Conservation (phyloP, 495 filamentous ascomycete genomes). For the Lophium mytilinum region DNA sequence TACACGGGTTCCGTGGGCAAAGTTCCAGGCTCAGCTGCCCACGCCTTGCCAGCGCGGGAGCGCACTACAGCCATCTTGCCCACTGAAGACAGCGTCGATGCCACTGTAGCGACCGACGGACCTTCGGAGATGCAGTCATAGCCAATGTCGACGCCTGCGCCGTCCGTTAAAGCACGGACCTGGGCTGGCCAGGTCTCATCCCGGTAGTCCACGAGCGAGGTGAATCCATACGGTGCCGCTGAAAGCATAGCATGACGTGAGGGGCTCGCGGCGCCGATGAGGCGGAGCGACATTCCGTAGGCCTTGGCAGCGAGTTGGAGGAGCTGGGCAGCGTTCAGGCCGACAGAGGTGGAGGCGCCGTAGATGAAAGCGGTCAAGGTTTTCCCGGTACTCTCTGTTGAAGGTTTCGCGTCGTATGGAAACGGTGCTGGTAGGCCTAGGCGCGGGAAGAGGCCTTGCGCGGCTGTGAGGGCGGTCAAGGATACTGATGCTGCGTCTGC, state of each 20-base stretch:
- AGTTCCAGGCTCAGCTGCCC: slow-evolving; percentile 15
- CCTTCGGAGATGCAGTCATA: slow-evolving; percentile 40
- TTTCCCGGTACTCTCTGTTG: not conserved
- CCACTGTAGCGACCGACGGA: slow-evolving; percentile 9
- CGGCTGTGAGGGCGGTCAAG: slow-evolving; percentile 28
- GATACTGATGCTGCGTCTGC: slow-evolving; percentile 33
- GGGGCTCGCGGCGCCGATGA: slow-evolving; percentile 34
- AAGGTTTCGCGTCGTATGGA: not conserved
- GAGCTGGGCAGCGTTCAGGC: slow-evolving; percentile 36
- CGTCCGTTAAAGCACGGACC: slow-evolving; percentile 33
- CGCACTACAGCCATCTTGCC: slow-evolving; percentile 31
- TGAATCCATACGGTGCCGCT: slow-evolving; percentile 35
- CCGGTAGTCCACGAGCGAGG: slow-evolving; percentile 50
- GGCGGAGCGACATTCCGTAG: slow-evolving; percentile 18
- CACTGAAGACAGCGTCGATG: slow-evolving; percentile 1
- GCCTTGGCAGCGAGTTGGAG: slow-evolving; percentile 17
- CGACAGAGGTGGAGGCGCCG: slow-evolving; percentile 38
- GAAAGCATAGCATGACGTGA: slow-evolving; percentile 22
- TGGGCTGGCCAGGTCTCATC: slow-evolving; percentile 45
- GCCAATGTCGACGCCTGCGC: slow-evolving; percentile 26
- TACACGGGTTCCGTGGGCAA: slow-evolving; percentile 31
- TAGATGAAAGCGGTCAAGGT: slow-evolving; percentile 31
- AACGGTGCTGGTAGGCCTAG: slow-evolving; percentile 32
- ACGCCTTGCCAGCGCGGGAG: slow-evolving; percentile 28
- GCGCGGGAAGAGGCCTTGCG: slow-evolving; percentile 32